Evolutionary conservation across 2,329 filamentous ascomycete species (phyloP).

Genomic region (Stagonosporopsis rhizophila): DNA sequence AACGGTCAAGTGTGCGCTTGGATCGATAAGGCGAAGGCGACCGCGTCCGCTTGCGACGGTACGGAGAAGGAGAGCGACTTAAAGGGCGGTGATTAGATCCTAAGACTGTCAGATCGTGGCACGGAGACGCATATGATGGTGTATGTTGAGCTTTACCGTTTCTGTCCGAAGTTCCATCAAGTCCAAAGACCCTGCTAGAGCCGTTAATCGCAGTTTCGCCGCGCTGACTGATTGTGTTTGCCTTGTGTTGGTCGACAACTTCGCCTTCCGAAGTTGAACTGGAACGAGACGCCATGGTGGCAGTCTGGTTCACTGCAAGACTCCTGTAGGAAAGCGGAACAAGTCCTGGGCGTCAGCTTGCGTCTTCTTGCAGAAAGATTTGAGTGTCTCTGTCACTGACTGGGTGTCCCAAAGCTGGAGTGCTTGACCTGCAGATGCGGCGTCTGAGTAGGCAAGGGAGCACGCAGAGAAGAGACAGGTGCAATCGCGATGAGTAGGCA

Average conservation of each 20-base stretch:
- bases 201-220: slow-evolving; percentile 44
- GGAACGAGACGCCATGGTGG: slow-evolving; percentile 35
- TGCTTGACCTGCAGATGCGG: slow-evolving; percentile 31
- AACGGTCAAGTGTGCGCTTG: slow-evolving; percentile 32
- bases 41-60: slow-evolving; percentile 31
- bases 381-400: slow-evolving; percentile 48
- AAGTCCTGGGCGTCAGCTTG: slow-evolving; percentile 39
- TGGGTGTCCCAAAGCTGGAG: slow-evolving; percentile 40
- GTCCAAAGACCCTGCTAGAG: slow-evolving; percentile 41
- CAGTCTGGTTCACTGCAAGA: slow-evolving; percentile 11
- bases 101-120: slow-evolving; percentile 12
- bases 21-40: slow-evolving; percentile 41
- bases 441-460: slow-evolving; percentile 33
- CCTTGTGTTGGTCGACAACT: slow-evolving; percentile 41
- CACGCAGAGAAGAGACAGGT: slow-evolving; percentile 37
- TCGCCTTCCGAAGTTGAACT: slow-evolving; percentile 43
- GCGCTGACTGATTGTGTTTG: slow-evolving; percentile 42
- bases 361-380: slow-evolving; percentile 35
- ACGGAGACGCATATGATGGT: neutral
- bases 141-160: slow-evolving; percentile 18
- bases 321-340: slow-evolving; percentile 21
- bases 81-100: slow-evolving; percentile 29
- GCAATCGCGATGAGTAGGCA: slow-evolving; percentile 25
- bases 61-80: slow-evolving; percentile 44
- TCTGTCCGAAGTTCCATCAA: slow-evolving; percentile 37